phyloP scores from a whole-genome alignment of 495 filamentous ascomycete genomes.

The Penicillium verhagenii region DNA sequence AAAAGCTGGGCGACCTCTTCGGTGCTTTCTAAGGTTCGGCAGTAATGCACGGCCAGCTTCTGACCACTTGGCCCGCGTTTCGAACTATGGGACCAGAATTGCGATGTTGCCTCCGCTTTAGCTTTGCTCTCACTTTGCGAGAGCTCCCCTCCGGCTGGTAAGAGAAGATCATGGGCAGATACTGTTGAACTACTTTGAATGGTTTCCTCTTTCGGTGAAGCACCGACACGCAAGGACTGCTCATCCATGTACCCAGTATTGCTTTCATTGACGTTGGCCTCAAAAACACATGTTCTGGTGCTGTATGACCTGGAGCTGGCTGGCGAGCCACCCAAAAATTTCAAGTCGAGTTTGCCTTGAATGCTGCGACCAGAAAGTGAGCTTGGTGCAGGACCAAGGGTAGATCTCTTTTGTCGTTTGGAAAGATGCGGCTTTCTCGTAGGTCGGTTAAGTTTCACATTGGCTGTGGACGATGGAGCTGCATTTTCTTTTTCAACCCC shows the following conservation, averaged over 20 bases:
- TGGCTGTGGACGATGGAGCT: neutral
- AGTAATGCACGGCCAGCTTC: conserved; percentile 70
- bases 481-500: neutral
- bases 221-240: neutral
- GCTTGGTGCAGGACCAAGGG: neutral
- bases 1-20: conserved; percentile 70
- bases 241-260: neutral
- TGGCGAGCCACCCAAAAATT: neutral
- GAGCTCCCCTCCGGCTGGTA: too few species aligned
- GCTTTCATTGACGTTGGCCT: neutral
- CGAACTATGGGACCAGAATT: conserved; percentile 65
- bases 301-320: neutral
- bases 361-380: neutral
- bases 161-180: neutral
- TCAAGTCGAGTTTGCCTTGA: neutral
- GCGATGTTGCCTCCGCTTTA: conserved; percentile 8
- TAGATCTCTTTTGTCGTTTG: neutral
- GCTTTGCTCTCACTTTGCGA: neutral
- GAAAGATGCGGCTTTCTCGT: neutral
- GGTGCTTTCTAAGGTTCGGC: conserved; percentile 60
- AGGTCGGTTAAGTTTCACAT: neutral
- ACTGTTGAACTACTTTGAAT: neutral
- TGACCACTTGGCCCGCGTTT: conserved; percentile 54
- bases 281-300: neutral
- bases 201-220: neutral